Base-by-base conservation (phyloP, 2,329 filamentous ascomycete species). In the Orbilia blumenaviensis region DNA sequence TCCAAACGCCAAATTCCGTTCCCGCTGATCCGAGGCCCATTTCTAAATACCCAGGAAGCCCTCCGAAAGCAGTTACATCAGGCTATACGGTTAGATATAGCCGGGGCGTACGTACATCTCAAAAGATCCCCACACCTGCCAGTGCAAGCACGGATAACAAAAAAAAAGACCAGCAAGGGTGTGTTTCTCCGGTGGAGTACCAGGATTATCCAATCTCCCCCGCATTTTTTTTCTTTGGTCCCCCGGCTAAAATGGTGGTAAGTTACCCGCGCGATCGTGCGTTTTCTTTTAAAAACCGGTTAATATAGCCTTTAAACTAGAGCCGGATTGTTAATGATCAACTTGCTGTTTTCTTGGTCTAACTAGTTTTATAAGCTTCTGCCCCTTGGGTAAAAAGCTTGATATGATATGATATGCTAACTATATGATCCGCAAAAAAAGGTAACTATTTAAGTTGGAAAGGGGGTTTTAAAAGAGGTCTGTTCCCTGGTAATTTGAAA, bases 311-410 rank as follows among this genome's bases (percentile, higher is more conserved):
- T 56, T n/a, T n/a, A n/a, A 38, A 56, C 50, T 54, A 12, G 52
- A 32, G 16, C 52, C 32, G 23, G n/a, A 44, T 21, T 21, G 41
- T 21, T 9, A 23, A 56, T 36, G 52, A 38, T 56, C 52, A 21
- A 48, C 44, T 23, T 9, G 29, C 52, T 10, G 16, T n/a, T n/a
- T n/a, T n/a, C n/a, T n/a, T n/a, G n/a, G n/a, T n/a, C n/a, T n/a
- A n/a, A n/a, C n/a, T n/a, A n/a, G n/a, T n/a, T n/a, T n/a, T n/a
- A n/a, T n/a, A 18, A 46, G 23, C 18, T 18, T 29, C 48, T 27
- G n/a, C n/a, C n/a, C n/a, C n/a, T n/a, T 56, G 52, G 52, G 52
- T 56, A 56, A 56, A n/a, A n/a, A 56, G 52, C 52, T 56, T 56
- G 52, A 56, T 38, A n/a, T n/a, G n/a, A n/a, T n/a, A n/a, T n/a